Percentiles rank a stretch among this genome's conserved stretches.
phyloP scores from a whole-genome alignment of 805 yeast genomes.

The Wickerhamomyces queroliae region DNA sequence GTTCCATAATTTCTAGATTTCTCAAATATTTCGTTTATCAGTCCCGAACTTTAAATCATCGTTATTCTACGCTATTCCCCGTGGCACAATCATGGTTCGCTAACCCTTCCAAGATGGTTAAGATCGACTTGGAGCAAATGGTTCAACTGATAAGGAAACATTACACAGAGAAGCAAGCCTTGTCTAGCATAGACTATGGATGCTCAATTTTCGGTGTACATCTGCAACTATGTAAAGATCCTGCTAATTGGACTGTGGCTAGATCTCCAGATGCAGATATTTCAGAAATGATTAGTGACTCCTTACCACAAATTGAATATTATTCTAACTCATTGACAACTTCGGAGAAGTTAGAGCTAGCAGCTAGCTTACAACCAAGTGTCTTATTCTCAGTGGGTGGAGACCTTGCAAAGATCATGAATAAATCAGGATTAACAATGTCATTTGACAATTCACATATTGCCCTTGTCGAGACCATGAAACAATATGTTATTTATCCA shows the following conservation, averaged over 20 bases:
- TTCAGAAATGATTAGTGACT: neutral
- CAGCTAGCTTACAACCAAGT: too few species aligned
- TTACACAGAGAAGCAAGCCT: neutral
- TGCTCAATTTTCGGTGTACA: neutral
- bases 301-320: neutral
- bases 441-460: too few species aligned
- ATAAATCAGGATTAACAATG: too few species aligned
- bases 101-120: neutral
- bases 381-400: too few species aligned
- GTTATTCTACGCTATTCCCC: neutral
- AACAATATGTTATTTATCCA: neutral
- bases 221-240: neutral
- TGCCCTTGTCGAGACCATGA: neutral
- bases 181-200: neutral
- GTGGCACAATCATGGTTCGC: neutral
- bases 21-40: neutral
- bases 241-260: neutral
- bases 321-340: neutral
- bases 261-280: neutral
- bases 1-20: neutral
- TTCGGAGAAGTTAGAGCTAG: neutral
- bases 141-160: neutral
- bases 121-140: neutral
- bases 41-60: neutral
- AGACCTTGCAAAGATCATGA: too few species aligned